Evolutionary conservation across 2,329 filamentous ascomycete genomes (phyloP).

Genomic region (Camillea tinctor): DNA sequence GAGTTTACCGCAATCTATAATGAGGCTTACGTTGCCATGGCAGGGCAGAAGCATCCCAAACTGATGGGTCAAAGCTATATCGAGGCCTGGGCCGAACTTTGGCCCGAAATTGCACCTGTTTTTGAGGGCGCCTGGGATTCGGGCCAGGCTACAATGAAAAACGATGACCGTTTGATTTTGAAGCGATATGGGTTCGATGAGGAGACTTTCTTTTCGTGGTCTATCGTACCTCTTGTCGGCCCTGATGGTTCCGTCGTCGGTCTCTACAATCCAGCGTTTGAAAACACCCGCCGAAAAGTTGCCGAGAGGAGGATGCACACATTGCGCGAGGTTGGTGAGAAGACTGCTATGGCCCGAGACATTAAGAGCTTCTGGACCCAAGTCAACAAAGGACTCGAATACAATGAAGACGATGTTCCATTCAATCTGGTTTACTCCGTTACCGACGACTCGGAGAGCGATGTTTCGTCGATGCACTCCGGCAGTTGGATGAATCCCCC

Average conservation of each 20-base stretch:
- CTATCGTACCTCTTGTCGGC: slow-evolving; percentile 74
- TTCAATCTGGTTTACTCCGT: slow-evolving; percentile 78
- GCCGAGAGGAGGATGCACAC: slow-evolving; percentile 79
- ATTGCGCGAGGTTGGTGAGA: slow-evolving; percentile 73
- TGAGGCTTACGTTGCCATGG: slow-evolving; percentile 67
- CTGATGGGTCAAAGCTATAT: slow-evolving; percentile 73
- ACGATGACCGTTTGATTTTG: slow-evolving; percentile 76
- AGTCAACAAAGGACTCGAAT: slow-evolving; percentile 66
- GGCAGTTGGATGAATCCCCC: slow-evolving; percentile 61
- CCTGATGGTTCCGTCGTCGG: slow-evolving; percentile 72
- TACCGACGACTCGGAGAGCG: slow-evolving; percentile 67
- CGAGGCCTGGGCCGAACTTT: slow-evolving; percentile 72
- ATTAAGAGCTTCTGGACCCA: slow-evolving; percentile 72
- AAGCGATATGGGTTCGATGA: slow-evolving; percentile 68
- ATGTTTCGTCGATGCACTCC: slow-evolving; percentile 69
- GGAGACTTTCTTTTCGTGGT: slow-evolving; percentile 82
- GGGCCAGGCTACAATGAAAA: slow-evolving; percentile 80
- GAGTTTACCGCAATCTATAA: slow-evolving; percentile 71
- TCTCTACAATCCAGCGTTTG: slow-evolving; percentile 77
- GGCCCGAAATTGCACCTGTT: slow-evolving; percentile 66
- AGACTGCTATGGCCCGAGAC: slow-evolving; percentile 69
- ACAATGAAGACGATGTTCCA: slow-evolving; percentile 73
- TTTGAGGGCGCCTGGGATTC: slow-evolving; percentile 66
- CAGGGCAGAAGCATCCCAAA: slow-evolving; percentile 72
- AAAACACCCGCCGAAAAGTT: slow-evolving; percentile 76